Percentiles rank a stretch among this genome's conserved stretches.
Conservation (phyloP, 768 basidiomycete species). For the Lactifluus volemus region DNA sequence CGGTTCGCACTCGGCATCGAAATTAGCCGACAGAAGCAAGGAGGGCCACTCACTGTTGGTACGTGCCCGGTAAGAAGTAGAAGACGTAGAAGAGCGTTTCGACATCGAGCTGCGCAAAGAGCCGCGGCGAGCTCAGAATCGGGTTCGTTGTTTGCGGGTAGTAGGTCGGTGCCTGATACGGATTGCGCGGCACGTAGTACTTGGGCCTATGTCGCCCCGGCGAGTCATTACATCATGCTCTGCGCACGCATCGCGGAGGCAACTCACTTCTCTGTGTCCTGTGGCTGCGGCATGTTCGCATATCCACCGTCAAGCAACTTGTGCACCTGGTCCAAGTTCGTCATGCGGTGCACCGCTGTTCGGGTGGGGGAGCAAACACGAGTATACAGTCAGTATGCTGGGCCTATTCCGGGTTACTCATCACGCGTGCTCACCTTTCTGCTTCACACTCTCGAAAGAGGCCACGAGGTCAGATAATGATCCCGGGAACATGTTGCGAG, state of each 20-base stretch:
- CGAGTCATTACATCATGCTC: background rate
- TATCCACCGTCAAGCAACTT: slow-evolving; percentile 92
- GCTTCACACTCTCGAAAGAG: slow-evolving; percentile 93
- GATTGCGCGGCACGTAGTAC: slow-evolving; percentile 92
- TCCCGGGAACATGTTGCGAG: slow-evolving; percentile 53
- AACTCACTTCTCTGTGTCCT: slow-evolving; percentile 87
- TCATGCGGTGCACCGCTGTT: slow-evolving; percentile 65
- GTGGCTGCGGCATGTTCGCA: slow-evolving; percentile 79
- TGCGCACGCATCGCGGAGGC: background rate
- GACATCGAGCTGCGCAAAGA: slow-evolving; percentile 88
- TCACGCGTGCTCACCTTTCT: slow-evolving; percentile 58
- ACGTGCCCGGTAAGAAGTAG: slow-evolving; percentile 95
- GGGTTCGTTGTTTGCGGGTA: slow-evolving; percentile 88
- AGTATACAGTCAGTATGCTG: background rate
- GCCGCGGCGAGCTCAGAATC: slow-evolving; percentile 68
- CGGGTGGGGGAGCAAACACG: slow-evolving; percentile 19
- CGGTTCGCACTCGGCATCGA: background rate
- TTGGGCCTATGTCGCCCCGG: slow-evolving; percentile 58
- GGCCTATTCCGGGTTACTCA: background rate
- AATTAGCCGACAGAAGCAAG: background rate
- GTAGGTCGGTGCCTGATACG: slow-evolving; percentile 83
- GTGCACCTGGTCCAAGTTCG: slow-evolving; percentile 84
- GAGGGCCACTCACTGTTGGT: slow-evolving; percentile 72
- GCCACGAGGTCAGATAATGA: slow-evolving; percentile 87
- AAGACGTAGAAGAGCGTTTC: slow-evolving; percentile 99